These are phyloP conservation scores for Nakaseomyces kungkrabaensis DNA, from an alignment of 1,139 yeast species.

Conservation along the genomic window DNA sequence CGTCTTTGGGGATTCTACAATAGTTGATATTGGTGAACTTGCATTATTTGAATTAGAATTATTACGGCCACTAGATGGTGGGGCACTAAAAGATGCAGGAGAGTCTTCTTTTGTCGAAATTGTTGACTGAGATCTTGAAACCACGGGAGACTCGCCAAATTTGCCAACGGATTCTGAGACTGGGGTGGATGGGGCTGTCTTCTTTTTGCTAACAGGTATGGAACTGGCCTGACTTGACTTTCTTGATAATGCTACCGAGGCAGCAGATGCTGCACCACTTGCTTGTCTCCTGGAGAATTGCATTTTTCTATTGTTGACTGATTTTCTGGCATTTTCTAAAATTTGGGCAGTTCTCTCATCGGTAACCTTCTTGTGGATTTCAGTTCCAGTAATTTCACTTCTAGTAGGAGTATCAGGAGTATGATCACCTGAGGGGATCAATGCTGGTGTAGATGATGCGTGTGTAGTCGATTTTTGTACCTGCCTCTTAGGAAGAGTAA, in stretches of 20 bases:
- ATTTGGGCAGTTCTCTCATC: constrained; percentile 28
- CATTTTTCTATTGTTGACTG: constrained; percentile 17
- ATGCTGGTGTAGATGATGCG: background rate
- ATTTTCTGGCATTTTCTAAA: constrained; percentile 22
- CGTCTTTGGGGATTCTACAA: background rate
- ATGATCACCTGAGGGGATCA: background rate
- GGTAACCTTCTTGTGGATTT: constrained; percentile 9
- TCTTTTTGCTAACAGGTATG: constrained; percentile 7
- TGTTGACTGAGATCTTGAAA: constrained; percentile 1
- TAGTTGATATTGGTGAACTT: background rate
- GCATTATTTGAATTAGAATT: background rate
- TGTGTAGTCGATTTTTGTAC: constrained; percentile 1
- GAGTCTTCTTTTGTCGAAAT: background rate
- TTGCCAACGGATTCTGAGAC: background rate
- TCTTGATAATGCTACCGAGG: constrained; percentile 25
- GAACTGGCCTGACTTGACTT: constrained; percentile 4
- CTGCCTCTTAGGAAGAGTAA: constrained; percentile 27
- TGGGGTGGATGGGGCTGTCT: constrained; percentile 12
- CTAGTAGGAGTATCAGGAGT: constrained; percentile 15
- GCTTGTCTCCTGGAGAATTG: constrained; percentile 12
- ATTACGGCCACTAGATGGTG: background rate
- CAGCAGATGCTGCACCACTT: constrained; percentile 31
- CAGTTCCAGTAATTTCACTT: constrained; percentile 3
- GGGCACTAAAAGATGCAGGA: background rate
- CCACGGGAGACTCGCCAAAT: background rate